phyloP scores from a whole-genome alignment of 116 monocot species.

The Cymodocea nodosa region DNA sequence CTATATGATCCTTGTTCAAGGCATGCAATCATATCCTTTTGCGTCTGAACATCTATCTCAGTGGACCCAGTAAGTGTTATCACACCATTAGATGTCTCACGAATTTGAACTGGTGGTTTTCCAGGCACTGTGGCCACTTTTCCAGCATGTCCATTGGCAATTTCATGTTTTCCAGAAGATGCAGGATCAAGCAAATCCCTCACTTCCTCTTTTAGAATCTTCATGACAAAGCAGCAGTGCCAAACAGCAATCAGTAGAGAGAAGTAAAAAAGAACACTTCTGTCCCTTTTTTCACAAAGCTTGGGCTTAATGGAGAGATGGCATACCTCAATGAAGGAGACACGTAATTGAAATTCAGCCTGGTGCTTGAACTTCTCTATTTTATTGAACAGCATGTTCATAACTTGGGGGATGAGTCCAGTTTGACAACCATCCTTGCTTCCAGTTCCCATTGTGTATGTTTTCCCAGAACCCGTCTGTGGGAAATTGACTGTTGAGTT shows the following conservation, averaged over 20 bases:
- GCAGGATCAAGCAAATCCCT: constrained; percentile 75
- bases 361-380: constrained; percentile 66
- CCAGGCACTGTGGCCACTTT: constrained; percentile 45
- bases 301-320: background rate
- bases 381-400: constrained; percentile 73
- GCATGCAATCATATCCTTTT: constrained; percentile 83
- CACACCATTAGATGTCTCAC: constrained; percentile 80
- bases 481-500: background rate
- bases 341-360: constrained; percentile 85
- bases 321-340: constrained; percentile 94
- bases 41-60: constrained; percentile 71
- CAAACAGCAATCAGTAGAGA: background rate
- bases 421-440: constrained; percentile 43
- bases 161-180: constrained; percentile 42
- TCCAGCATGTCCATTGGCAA: constrained; percentile 43
- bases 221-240: constrained; percentile 8
- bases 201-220: constrained; percentile 99
- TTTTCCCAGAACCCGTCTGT: constrained; percentile 99
- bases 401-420: constrained; percentile 81
- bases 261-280: no score
- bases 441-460: constrained; percentile 98
- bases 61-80: constrained; percentile 92
- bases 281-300: no score
- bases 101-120: constrained; percentile 86
- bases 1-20: constrained; percentile 79